phyloP scores from a whole-genome alignment of 2,329 filamentous ascomycete genomes.

The Monilinia aucupariae region DNA sequence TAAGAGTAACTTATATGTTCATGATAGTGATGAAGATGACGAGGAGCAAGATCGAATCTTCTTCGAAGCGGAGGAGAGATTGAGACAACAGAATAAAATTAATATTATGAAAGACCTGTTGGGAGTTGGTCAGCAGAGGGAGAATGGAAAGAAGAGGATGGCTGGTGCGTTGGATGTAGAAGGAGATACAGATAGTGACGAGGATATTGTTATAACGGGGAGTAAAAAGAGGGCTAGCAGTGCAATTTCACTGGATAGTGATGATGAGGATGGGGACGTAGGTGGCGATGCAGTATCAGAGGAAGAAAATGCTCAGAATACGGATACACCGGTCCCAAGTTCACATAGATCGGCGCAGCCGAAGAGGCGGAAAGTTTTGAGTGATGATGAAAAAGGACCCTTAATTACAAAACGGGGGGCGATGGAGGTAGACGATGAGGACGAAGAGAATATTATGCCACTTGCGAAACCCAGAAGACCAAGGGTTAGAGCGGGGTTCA shows the following conservation, averaged over 20 bases:
- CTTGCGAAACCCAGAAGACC: slow-evolving; percentile 29
- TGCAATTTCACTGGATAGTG: slow-evolving; percentile 28
- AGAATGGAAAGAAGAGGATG: slow-evolving; percentile 22
- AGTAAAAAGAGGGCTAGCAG: slow-evolving; percentile 20
- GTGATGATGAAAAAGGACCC: slow-evolving; percentile 28
- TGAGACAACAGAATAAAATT: slow-evolving; percentile 47
- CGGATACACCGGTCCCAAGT: slow-evolving; percentile 40
- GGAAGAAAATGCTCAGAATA: slow-evolving; percentile 36
- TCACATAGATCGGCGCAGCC: slow-evolving; percentile 35
- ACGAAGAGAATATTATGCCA: slow-evolving; percentile 41
- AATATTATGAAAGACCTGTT: slow-evolving; percentile 32
- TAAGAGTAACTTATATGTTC: slow-evolving; percentile 79
- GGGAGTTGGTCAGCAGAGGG: slow-evolving; percentile 23
- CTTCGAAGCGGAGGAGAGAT: slow-evolving; percentile 67
- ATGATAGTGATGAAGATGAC: slow-evolving; percentile 84
- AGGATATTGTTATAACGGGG: slow-evolving; percentile 21
- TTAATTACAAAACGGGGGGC: slow-evolving; percentile 19
- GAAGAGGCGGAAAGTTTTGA: slow-evolving; percentile 38
- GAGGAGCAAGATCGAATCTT: slow-evolving; percentile 68
- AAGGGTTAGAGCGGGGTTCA: slow-evolving; percentile 48
- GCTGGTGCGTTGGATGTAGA: slow-evolving; percentile 20
- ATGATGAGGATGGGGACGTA: slow-evolving; percentile 25
- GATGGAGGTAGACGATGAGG: slow-evolving; percentile 33
- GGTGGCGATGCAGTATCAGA: slow-evolving; percentile 19
- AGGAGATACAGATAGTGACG: slow-evolving; percentile 31